Conservation (phyloP, 2,329 filamentous ascomycete genomes). For the Xylaria arbuscula region DNA sequence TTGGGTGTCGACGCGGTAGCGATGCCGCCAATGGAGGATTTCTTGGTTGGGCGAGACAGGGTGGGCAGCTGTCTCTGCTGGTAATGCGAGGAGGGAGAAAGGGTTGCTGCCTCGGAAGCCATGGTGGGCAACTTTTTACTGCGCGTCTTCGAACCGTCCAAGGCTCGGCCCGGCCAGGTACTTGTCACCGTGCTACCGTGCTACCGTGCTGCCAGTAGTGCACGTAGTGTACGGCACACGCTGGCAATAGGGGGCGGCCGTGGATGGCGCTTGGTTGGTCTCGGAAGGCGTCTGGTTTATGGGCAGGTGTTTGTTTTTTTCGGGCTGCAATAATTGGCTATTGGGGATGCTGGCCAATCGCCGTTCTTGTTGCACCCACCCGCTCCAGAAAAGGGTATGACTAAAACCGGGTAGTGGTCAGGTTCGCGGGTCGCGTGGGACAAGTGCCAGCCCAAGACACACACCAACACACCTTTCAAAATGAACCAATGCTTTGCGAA, state of each 20-base stretch:
- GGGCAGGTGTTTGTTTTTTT: slow-evolving; percentile 16
- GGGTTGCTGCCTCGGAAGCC: slow-evolving; percentile 51
- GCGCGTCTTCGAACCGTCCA: slow-evolving; percentile 13
- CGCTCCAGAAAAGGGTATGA: slow-evolving; percentile 25
- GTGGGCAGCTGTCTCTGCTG: slow-evolving; percentile 45
- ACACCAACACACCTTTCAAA: not conserved
- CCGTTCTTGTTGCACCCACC: slow-evolving; percentile 22
- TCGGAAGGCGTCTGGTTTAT: slow-evolving; percentile 12
- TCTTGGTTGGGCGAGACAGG: slow-evolving; percentile 56
- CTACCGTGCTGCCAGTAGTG: not conserved
- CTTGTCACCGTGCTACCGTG: not conserved
- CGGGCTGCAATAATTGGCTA: slow-evolving; percentile 15
- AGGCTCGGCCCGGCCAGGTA: slow-evolving; percentile 18
- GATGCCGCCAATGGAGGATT: slow-evolving; percentile 55
- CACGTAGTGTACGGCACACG: not conserved
- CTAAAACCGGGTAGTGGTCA: slow-evolving; percentile 32
- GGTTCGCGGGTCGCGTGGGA: slow-evolving; percentile 31
- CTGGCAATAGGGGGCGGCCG: slow-evolving; percentile 18
- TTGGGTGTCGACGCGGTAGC: slow-evolving; percentile 69
- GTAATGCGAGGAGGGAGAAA: slow-evolving; percentile 48
- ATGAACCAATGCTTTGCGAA: not conserved
- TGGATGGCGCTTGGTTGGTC: slow-evolving; percentile 22
- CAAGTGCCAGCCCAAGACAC: slow-evolving; percentile 13
- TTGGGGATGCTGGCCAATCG: slow-evolving; percentile 30
- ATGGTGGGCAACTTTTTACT: slow-evolving; percentile 49